Base-by-base conservation (phyloP, 1,284 basidiomycete genomes). In the Bjerkandera adusta region DNA sequence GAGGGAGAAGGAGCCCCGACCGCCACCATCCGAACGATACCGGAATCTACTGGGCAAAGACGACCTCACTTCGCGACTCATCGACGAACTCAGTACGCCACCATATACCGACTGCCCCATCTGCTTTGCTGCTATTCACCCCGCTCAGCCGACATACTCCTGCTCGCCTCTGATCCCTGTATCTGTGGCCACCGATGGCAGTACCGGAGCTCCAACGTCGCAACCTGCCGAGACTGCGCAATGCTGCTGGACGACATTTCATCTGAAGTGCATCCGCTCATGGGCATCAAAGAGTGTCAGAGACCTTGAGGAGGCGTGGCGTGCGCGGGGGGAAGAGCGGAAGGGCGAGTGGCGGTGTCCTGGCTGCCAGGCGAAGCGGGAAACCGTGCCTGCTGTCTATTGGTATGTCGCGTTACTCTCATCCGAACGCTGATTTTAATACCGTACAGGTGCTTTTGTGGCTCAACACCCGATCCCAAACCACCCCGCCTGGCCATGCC, bases 291-390 rank as follows among this genome's bases (percentile, higher is more conserved):
- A 83, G 72, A 90, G 79, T 57, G 84, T 89, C 35, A 89, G 85
- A 57, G 89, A 90, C 6, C 59, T 88, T 4, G 71, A 71, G 45
- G 87, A 87, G 53, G 89, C 92, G 0, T 89, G 83, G 75, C 71
- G 79, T 1, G 83, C 82, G 2, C 68, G 92, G 50, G 85, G 85
- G 1, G 87, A 92, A 51, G 69, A 72, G 24, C 71, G 71, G 41
- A 71, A 72, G 24, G 84, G 84, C 1, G 86, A 91, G 58, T 94
- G 92, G 92, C 73, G 85, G 47, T 95, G 92, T 64, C 92, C 92
- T 0, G 91, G 90, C 0, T 95, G 92, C 68, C 92, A 92, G 59
- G 81, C 80, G 3, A 85, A 83, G 51, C 72, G 92, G 21, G 72
- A 75, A 36, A 64, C 68, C 4, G 76, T 87, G 1, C 87, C 89